Evolutionary conservation across 2,329 filamentous ascomycete genomes (phyloP).

Genomic region (Aspergillus pseudoviridinutans): DNA sequence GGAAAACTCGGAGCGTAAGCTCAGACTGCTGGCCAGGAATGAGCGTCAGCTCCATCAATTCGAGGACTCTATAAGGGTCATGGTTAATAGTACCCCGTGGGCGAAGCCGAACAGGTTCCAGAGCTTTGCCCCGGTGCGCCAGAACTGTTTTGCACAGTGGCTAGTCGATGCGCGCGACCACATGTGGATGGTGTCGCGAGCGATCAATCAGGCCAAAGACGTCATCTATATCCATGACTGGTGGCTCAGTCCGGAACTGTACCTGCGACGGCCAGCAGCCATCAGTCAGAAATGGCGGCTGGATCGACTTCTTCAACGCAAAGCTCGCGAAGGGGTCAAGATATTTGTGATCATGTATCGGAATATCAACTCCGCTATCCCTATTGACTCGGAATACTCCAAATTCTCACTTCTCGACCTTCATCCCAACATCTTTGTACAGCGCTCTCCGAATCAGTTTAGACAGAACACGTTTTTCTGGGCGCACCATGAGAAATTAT

Average conservation of each 20-base stretch:
- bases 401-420: slow-evolving; percentile 94
- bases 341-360: slow-evolving; percentile 97
- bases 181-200: slow-evolving; percentile 98
- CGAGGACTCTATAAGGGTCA: slow-evolving; percentile 83
- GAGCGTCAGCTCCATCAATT: slow-evolving; percentile 88
- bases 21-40: slow-evolving; percentile 86
- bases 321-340: slow-evolving; percentile 92
- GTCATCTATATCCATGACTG: slow-evolving; percentile 99
- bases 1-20: slow-evolving; percentile 85
- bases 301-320: slow-evolving; percentile 86
- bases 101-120: slow-evolving; percentile 78
- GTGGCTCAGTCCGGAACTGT: slow-evolving; percentile 96
- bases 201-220: slow-evolving; percentile 94
- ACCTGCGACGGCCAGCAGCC: slow-evolving; percentile 86
- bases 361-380: slow-evolving; percentile 94
- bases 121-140: slow-evolving; percentile 87
- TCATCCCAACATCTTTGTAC: slow-evolving; percentile 93
- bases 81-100: slow-evolving; percentile 81
- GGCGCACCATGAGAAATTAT: slow-evolving; percentile 98
- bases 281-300: slow-evolving; percentile 98
- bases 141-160: slow-evolving; percentile 88
- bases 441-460: slow-evolving; percentile 94
- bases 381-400: slow-evolving; percentile 97
- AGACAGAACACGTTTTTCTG: slow-evolving; percentile 99
- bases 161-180: slow-evolving; percentile 94